These are phyloP conservation scores for Secale cereale DNA, from an alignment of 176 grass and related monocot genomes.

Conservation along the genomic window DNA sequence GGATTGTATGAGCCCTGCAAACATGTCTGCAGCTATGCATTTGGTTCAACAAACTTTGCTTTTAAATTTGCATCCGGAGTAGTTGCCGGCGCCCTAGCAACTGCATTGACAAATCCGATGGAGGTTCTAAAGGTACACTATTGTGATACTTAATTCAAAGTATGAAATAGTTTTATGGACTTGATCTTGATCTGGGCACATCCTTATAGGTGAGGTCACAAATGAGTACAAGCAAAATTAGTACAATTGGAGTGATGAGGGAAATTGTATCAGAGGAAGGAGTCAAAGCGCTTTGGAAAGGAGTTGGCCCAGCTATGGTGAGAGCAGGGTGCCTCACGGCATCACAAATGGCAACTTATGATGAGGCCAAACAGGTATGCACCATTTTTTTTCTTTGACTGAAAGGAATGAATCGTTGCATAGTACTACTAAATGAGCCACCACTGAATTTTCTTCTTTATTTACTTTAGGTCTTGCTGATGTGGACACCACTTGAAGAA, in stretches of 20 bases:
- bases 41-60: conserved; percentile 81
- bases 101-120: conserved; percentile 75
- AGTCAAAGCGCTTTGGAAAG: conserved; percentile 87
- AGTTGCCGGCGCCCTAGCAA: conserved; percentile 73
- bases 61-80: conserved; percentile 86
- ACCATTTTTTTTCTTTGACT: background rate
- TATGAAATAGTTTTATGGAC: background rate
- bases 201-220: conserved; percentile 77
- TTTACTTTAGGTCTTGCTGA: conserved; percentile 65
- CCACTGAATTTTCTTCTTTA: background rate
- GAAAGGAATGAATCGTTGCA: background rate
- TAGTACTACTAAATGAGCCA: background rate
- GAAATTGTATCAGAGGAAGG: conserved; percentile 78
- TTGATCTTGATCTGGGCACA: conserved; percentile 13
- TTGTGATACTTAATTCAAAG: conserved; percentile 8
- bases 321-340: conserved; percentile 88
- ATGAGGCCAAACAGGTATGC: conserved; percentile 79
- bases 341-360: conserved; percentile 96
- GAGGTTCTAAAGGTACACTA: conserved; percentile 81
- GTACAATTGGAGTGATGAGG: conserved; percentile 56
- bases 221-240: conserved; percentile 57
- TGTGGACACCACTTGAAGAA: conserved; percentile 80
- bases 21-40: conserved; percentile 60
- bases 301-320: conserved; percentile 94
- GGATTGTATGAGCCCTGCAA: conserved; percentile 92